Conservation (phyloP, 805 yeast genomes). For the Isabelozyma gotoi region DNA sequence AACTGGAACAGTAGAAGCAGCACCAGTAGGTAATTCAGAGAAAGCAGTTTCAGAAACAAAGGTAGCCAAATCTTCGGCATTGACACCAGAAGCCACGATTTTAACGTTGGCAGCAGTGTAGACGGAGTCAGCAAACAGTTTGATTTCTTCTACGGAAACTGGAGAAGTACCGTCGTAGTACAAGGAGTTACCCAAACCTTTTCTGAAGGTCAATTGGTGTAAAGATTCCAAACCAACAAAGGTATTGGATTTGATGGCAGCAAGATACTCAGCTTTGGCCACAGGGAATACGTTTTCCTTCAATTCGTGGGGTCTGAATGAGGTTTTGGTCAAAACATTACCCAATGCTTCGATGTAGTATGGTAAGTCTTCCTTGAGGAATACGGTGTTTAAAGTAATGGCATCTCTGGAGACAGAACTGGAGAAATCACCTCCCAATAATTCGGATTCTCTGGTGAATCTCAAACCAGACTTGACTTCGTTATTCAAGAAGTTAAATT, state of each 20-base stretch:
- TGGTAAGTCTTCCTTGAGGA: slow-evolving; percentile 86
- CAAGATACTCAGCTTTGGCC: slow-evolving; percentile 61
- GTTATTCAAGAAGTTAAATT: slow-evolving; percentile 84
- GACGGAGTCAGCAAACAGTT: slow-evolving; percentile 61
- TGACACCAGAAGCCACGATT: slow-evolving; percentile 72
- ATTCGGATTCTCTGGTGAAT: slow-evolving; percentile 90
- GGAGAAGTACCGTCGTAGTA: slow-evolving; percentile 65
- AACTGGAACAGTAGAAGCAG: slow-evolving; percentile 40
- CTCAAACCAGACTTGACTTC: slow-evolving; percentile 83
- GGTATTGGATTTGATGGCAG: slow-evolving; percentile 50
- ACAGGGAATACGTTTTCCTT: slow-evolving; percentile 80
- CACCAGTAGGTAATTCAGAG: slow-evolving; percentile 60
- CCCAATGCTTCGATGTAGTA: slow-evolving; percentile 86
- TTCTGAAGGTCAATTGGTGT: slow-evolving; percentile 80
- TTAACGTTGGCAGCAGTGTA: slow-evolving; percentile 72
- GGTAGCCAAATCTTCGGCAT: slow-evolving; percentile 63
- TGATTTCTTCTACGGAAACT: slow-evolving; percentile 61
- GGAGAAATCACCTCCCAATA: slow-evolving; percentile 80
- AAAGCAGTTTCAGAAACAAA: slow-evolving; percentile 69
- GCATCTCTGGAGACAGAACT: slow-evolving; percentile 80
- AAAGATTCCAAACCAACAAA: slow-evolving; percentile 73
- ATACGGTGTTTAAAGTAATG: slow-evolving; percentile 74
- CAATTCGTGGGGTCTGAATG: slow-evolving; percentile 81
- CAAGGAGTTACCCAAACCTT: slow-evolving; percentile 83
- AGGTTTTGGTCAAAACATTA: slow-evolving; percentile 65